Evolutionary conservation across 176 grass and related monocot genomes (phyloP).

Genomic region (Tuctoria greenei): DNA sequence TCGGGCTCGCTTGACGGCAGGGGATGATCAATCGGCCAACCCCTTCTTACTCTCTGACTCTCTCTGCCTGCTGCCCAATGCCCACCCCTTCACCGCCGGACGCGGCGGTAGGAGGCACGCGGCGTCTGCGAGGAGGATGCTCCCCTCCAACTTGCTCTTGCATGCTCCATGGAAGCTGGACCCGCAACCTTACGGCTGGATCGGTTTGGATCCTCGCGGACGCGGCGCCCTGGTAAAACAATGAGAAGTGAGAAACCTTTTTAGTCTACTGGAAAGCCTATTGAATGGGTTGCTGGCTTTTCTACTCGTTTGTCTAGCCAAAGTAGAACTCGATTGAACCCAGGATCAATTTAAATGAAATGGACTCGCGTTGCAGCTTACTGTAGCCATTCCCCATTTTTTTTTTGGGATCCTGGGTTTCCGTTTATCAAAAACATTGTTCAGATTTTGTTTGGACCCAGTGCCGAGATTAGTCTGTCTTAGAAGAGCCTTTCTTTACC

Average conservation of each 20-base stretch:
- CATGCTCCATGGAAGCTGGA: neutral
- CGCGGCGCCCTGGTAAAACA: neutral
- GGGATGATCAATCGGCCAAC: neutral
- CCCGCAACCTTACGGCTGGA: neutral
- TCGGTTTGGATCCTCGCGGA: neutral
- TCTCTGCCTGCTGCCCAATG: neutral
- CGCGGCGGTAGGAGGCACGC: neutral
- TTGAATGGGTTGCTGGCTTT: neutral
- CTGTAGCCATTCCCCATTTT: neutral
- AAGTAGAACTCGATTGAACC: neutral
- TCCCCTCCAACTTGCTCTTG: neutral
- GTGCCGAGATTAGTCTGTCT: neutral
- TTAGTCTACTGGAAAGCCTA: neutral
- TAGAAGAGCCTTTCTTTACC: neutral
- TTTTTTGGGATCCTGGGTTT: neutral
- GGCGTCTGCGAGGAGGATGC: neutral
- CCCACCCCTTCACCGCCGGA: neutral
- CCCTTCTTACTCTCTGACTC: neutral
- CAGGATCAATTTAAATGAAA: neutral
- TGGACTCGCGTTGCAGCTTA: neutral
- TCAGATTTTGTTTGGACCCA: neutral
- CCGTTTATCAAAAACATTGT: neutral
- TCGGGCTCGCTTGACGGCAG: neutral
- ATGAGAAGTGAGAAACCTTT: neutral
- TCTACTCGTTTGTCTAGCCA: neutral